Evolutionary conservation across 768 basidiomycete genomes (phyloP).

Genomic region (Boletus pseudopeckii): DNA sequence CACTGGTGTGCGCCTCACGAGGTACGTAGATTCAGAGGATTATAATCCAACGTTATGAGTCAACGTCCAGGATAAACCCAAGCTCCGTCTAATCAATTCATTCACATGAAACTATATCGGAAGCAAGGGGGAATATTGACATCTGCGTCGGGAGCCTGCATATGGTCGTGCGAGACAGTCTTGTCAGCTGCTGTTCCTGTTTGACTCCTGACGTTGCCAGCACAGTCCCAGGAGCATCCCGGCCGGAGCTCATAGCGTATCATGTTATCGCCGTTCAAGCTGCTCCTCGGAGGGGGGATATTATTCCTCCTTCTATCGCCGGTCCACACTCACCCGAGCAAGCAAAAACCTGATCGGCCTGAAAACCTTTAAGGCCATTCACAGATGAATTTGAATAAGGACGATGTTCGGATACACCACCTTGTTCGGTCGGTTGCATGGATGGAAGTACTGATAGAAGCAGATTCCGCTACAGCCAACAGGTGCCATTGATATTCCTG

Average conservation of each 20-base stretch:
- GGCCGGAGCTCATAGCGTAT: background rate
- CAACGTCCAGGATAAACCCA: background rate
- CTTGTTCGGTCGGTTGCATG: background rate
- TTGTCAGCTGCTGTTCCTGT: background rate
- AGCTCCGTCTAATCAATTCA: background rate
- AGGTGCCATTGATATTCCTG: background rate
- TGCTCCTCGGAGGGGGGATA: background rate
- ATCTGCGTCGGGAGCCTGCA: background rate
- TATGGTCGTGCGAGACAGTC: background rate
- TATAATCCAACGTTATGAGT: no score
- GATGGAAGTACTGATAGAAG: background rate
- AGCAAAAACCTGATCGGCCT: background rate
- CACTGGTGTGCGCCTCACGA: background rate
- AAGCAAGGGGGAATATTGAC: no score
- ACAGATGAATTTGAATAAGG: background rate
- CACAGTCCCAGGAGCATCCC: background rate
- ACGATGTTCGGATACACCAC: background rate
- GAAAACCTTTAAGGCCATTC: no score
- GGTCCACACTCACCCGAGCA: background rate
- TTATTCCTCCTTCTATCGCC: background rate
- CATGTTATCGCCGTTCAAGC: background rate
- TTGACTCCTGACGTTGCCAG: background rate
- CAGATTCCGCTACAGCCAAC: background rate
- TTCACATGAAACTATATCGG: background rate
- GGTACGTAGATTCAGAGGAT: background rate